phyloP scores from a whole-genome alignment of 2,329 filamentous ascomycete species.

The Nannizziopsis arthrosporioides region DNA sequence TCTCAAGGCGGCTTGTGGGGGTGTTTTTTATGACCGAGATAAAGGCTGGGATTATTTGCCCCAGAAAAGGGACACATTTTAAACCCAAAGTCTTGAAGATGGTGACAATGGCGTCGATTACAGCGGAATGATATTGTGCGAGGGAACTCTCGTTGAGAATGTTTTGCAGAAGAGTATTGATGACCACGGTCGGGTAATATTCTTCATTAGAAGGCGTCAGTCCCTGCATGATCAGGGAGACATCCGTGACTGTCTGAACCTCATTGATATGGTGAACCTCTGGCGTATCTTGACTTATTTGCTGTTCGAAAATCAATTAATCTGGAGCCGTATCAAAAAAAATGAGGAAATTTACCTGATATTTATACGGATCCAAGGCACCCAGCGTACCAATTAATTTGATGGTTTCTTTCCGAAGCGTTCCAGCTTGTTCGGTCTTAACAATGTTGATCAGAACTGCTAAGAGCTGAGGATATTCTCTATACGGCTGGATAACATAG shows the following conservation, averaged over 20 bases:
- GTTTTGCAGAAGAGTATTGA: conserved; percentile 76
- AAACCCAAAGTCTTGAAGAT: conserved; percentile 94
- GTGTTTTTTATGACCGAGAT: conserved; percentile 77
- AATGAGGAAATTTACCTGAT: conserved; percentile 46
- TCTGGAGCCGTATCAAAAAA: conserved; percentile 8
- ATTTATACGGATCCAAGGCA: conserved; percentile 89
- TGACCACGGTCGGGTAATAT: conserved; percentile 95
- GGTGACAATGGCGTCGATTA: conserved; percentile 96
- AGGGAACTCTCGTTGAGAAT: conserved; percentile 86
- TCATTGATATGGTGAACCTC: conserved; percentile 63
- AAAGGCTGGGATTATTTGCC: conserved; percentile 89
- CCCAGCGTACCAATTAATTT: conserved; percentile 93
- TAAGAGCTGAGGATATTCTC: conserved; percentile 86
- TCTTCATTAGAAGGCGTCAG: conserved; percentile 94
- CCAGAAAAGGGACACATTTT: conserved; percentile 90
- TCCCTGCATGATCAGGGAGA: conserved; percentile 95
- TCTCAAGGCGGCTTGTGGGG: conserved; percentile 66
- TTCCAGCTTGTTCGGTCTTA: conserved; percentile 76
- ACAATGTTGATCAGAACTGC: conserved; percentile 90
- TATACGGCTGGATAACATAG: conserved; percentile 92
- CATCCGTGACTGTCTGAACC: conserved; percentile 67
- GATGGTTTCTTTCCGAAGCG: conserved; percentile 83
- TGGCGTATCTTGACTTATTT: conserved; percentile 79
- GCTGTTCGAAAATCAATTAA: conserved; percentile 29
- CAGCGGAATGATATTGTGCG: conserved; percentile 78